Percentiles rank a stretch among this genome's conserved stretches.
These are phyloP conservation scores for Paramecium caudatum DNA, from an alignment of 73 alveolate species.

Conservation along the genomic window DNA sequence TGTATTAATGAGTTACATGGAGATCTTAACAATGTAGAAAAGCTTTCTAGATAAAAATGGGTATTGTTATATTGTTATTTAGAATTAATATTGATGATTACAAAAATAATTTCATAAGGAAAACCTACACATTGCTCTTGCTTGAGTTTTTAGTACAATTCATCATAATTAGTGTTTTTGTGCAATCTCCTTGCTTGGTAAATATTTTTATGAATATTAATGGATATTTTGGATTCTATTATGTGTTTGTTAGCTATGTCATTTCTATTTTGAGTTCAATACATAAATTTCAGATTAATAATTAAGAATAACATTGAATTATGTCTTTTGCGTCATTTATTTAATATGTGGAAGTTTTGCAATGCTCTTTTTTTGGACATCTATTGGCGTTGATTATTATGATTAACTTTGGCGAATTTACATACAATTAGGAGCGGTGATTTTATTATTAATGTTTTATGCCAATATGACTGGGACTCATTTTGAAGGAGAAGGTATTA, in stretches of 20 bases:
- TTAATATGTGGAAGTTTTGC: conserved; percentile 22
- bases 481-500: conserved; percentile 35
- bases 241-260: not conserved
- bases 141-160: not conserved
- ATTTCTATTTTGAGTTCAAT: conserved; percentile 3
- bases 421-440: not conserved
- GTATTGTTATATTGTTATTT: not conserved
- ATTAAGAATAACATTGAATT: not conserved
- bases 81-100: conserved; percentile 13
- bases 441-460: conserved; percentile 10
- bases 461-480: conserved; percentile 7
- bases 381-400: not conserved
- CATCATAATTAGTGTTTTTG: conserved; percentile 8
- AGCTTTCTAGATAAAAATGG: conserved; percentile 42
- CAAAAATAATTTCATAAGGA: not conserved
- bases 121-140: not conserved
- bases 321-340: not conserved
- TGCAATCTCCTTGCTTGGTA: not conserved
- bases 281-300: not conserved
- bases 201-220: conserved; percentile 13
- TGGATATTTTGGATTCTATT: not conserved
- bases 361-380: conserved; percentile 10
- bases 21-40: not conserved
- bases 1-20: not conserved
- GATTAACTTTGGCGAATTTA: conserved; percentile 34